A percentile compares a stretch with the other conserved stretches of the same genome.
Conservation (phyloP, 805 yeast genomes). For the Zygotorulaspora chibaensis region DNA sequence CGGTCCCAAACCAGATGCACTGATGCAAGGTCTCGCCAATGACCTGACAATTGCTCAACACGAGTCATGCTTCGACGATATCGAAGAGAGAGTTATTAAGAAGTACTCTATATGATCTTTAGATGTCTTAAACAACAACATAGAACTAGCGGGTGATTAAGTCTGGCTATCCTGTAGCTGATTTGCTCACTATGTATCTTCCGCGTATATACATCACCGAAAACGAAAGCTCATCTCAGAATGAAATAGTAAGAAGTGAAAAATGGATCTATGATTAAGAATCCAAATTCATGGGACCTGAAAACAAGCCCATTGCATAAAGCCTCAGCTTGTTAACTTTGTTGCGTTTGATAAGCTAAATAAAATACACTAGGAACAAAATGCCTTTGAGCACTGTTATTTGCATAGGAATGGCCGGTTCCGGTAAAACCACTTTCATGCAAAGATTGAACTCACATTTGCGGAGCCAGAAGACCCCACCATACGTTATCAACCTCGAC, state of each 20-base stretch:
- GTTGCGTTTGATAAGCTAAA: not conserved
- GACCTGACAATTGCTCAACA: constrained; percentile 61
- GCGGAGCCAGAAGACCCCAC: constrained; percentile 65
- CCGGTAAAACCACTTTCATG: constrained; percentile 97
- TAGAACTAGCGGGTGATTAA: no score
- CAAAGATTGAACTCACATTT: constrained; percentile 89
- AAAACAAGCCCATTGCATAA: not conserved
- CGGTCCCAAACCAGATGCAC: constrained; percentile 56
- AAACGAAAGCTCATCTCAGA: not conserved
- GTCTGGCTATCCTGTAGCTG: no score
- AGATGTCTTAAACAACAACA: no score
- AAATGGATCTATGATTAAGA: not conserved
- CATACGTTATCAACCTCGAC: constrained; percentile 90
- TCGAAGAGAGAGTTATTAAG: constrained; percentile 52
- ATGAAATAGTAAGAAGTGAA: not conserved
- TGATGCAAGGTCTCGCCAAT: constrained; percentile 69
- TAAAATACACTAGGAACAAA: constrained; percentile 1
- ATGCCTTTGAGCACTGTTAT: constrained; percentile 42
- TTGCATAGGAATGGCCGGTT: constrained; percentile 67
- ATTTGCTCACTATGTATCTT: not conserved
- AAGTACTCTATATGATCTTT: constrained; percentile 4
- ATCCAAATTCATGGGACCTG: not conserved
- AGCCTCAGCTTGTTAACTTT: no score
- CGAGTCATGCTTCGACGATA: constrained; percentile 51
- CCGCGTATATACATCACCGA: not conserved